phyloP scores from a whole-genome alignment of 768 basidiomycete genomes.

The Melanogaster broomeanus region DNA sequence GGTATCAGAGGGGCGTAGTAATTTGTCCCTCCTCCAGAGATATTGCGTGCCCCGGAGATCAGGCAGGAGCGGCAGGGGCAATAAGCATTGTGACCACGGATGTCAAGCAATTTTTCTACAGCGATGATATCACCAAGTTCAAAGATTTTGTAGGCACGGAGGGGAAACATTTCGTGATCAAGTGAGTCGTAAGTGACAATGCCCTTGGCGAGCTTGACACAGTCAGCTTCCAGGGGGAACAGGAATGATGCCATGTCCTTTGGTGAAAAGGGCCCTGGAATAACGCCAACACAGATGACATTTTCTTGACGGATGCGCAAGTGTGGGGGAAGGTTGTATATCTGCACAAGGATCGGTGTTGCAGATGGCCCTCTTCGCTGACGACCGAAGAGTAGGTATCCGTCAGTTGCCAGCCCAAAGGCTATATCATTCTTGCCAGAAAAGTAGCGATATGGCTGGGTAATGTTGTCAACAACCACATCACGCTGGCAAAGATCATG shows the following conservation, averaged over 20 bases:
- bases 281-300: background rate
- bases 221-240: background rate
- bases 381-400: no score
- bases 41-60: no score
- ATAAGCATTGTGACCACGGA: slow-evolving; percentile 38
- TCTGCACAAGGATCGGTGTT: no score
- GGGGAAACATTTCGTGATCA: background rate
- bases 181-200: background rate
- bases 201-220: background rate
- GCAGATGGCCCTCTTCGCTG: no score
- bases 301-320: background rate
- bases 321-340: no score
- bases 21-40: no score
- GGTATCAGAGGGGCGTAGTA: no score
- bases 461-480: no score
- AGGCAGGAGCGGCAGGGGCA: slow-evolving; percentile 36
- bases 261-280: background rate
- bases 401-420: no score
- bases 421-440: no score
- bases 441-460: no score
- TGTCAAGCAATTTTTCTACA: slow-evolving; percentile 29
- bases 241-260: background rate
- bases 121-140: slow-evolving; percentile 37
- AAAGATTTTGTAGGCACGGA: slow-evolving; percentile 15
- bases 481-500: no score